These are phyloP conservation scores for Penicillium parvum DNA, from an alignment of 495 filamentous ascomycete genomes.

Conservation along the genomic window DNA sequence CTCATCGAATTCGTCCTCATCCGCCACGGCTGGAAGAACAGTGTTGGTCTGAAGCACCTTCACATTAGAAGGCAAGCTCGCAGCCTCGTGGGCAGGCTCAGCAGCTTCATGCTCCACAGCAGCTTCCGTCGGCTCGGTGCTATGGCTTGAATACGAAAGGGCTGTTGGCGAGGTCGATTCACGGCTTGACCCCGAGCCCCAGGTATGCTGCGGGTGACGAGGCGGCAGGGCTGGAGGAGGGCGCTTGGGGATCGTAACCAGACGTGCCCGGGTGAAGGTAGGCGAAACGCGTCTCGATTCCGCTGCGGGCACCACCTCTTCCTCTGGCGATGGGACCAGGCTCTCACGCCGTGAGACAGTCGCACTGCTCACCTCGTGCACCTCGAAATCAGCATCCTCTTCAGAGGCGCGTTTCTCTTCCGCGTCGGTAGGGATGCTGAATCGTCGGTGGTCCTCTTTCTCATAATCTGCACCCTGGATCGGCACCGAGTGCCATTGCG, in stretches of 20 bases:
- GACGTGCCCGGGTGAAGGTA: constrained; percentile 55
- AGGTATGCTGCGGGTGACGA: constrained; percentile 50
- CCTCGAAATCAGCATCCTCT: constrained; percentile 35
- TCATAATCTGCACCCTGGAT: constrained; percentile 25
- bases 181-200: constrained; percentile 25
- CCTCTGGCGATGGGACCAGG: constrained; percentile 44
- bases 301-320: constrained; percentile 32
- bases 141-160: constrained; percentile 22
- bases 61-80: constrained; percentile 16
- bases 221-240: constrained; percentile 63
- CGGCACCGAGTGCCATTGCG: constrained; percentile 33
- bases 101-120: constrained; percentile 9
- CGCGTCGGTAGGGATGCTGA: constrained; percentile 13
- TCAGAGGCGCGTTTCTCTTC: constrained; percentile 13
- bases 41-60: constrained; percentile 18
- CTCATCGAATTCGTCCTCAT: constrained; percentile 20
- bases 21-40: constrained; percentile 10
- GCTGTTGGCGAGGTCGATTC: constrained; percentile 25
- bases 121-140: constrained; percentile 19
- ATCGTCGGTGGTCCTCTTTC: not conserved
- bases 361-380: constrained; percentile 41
- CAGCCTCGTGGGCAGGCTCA: constrained; percentile 8
- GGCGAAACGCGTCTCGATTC: constrained; percentile 42
- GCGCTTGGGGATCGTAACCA: constrained; percentile 71
- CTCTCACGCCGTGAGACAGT: constrained; percentile 46